phyloP scores from a whole-genome alignment of 305 asterid genomes.

The Fraxinus sp. region DNA sequence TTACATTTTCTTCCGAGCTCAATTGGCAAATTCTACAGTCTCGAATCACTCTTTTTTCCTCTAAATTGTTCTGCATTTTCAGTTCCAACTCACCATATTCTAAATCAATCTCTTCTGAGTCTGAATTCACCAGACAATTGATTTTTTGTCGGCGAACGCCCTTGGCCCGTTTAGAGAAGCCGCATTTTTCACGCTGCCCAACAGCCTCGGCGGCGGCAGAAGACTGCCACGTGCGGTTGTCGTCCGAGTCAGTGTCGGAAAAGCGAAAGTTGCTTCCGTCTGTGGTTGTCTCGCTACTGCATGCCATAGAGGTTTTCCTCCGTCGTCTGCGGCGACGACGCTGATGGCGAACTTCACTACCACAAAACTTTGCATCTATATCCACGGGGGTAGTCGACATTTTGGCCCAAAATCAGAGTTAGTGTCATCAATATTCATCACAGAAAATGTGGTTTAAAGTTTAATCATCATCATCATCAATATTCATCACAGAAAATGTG shows the following conservation, averaged over 20 bases:
- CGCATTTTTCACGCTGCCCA: conserved; percentile 35
- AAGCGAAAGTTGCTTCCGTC: conserved; percentile 46
- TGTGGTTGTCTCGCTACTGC: conserved; percentile 49
- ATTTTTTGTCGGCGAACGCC: conserved; percentile 8
- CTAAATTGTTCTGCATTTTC: conserved; percentile 23
- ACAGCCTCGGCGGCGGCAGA: conserved; percentile 10
- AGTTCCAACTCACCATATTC: conserved; percentile 47
- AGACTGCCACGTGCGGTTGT: conserved; percentile 33
- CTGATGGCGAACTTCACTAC: conserved; percentile 25
- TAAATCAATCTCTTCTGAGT: conserved; percentile 35
- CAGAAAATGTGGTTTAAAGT: too few species aligned
- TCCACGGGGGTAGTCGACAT: conserved; percentile 37
- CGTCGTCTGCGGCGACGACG: conserved; percentile 35
- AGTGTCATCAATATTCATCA: too few species aligned
- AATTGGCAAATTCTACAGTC: conserved; percentile 47
- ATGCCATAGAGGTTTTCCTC: conserved; percentile 30
- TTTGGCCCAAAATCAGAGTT: neutral
- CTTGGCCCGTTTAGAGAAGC: conserved; percentile 34
- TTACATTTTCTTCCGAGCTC: conserved; percentile 20
- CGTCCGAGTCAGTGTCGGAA: conserved; percentile 42
- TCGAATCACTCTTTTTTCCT: conserved; percentile 24
- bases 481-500: neutral
- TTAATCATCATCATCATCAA: too few species aligned
- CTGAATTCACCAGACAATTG: neutral
- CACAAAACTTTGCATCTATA: conserved; percentile 22